Base-by-base conservation (phyloP, 768 basidiomycete genomes). In the Termitomyces sp. region DNA sequence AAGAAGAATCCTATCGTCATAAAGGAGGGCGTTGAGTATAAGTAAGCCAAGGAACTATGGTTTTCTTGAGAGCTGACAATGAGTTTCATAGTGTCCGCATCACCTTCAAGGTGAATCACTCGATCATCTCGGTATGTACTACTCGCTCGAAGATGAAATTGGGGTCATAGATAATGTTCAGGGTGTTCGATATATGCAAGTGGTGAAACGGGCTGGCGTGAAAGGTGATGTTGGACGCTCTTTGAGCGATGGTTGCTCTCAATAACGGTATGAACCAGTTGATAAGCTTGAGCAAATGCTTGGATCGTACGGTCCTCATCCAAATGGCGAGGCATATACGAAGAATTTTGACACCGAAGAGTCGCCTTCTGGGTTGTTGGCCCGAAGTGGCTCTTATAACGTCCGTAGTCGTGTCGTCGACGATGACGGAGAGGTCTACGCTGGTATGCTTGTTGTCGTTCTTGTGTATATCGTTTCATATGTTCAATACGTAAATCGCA, bases 201-300 rank as follows among this genome's bases (percentile, higher is more conserved):
- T 91, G 33, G 94, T 93, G 59, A 95, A 94, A 73, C 83, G 88
- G 5, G 72, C 83, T 3, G 87, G 90, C 8, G 33, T 95, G 35
- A 86, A 76, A 71, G 89, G 94, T 92, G 62, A 41, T 54, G 30
- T 30, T 38, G n/a, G 38, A 40, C 3, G 7, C 10, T 28, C 6
- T 35, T 36, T 14, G 22, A 54, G 9, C 45, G 14, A 35, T 33
- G 16, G 30, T 30, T 11, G 20, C 32, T 43, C 30, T 50, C 46
- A 8, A 56, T 48, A 16, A 24, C 18, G 6, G 56, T 20, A 35
- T 55, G 28, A 11, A 26, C 41, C 66, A 94, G 94, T 96, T 65
- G 96, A 96, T 72, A 96, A 89, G 71, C 70, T 92, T 65, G 93
- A 95, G 68, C 82, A 89, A 64, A 98, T 98, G 96, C 81, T 98